Evolutionary conservation across 176 grass and related monocot species (phyloP).

Genomic region (Triticum monococcum): DNA sequence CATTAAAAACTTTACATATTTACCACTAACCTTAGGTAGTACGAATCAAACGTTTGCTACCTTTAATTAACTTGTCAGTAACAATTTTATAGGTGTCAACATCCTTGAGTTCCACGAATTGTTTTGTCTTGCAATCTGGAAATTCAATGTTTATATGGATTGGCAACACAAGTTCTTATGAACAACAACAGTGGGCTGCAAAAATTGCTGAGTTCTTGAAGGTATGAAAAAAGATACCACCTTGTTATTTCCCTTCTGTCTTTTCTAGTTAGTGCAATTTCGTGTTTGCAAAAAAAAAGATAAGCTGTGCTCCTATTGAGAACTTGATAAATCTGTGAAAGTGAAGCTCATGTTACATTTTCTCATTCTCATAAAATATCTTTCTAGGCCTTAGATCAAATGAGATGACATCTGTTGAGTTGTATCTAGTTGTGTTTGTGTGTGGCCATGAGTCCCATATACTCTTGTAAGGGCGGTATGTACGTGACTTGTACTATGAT

Average conservation of each 20-base stretch:
- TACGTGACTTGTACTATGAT: too few relatives aligned
- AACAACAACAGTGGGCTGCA: slow-evolving; percentile 83
- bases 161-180: slow-evolving; percentile 70
- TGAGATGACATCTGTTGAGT: background rate
- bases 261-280: slow-evolving; percentile 2
- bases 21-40: slow-evolving; percentile 1
- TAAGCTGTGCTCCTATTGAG: background rate
- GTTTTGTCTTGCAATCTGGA: slow-evolving; percentile 88
- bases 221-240: slow-evolving; percentile 43
- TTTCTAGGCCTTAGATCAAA: background rate
- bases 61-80: slow-evolving; percentile 25
- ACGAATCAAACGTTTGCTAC: slow-evolving; percentile 4
- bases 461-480: too few relatives aligned
- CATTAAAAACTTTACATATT: slow-evolving; percentile 10
- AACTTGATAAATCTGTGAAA: background rate
- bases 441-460: too few relatives aligned
- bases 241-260: slow-evolving; percentile 8
- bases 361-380: background rate
- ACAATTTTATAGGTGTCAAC: slow-evolving; percentile 64
- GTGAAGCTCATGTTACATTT: slow-evolving; percentile 15
- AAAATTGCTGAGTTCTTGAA: slow-evolving; percentile 90
- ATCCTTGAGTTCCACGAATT: slow-evolving; percentile 70
- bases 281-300: background rate
- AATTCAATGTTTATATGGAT: slow-evolving; percentile 72
- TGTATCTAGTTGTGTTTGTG: too few relatives aligned